Percentiles rank a stretch among this genome's conserved stretches.
Conservation (phyloP, 371 early-diverging fungal species). For the Gilbertella persicaria region DNA sequence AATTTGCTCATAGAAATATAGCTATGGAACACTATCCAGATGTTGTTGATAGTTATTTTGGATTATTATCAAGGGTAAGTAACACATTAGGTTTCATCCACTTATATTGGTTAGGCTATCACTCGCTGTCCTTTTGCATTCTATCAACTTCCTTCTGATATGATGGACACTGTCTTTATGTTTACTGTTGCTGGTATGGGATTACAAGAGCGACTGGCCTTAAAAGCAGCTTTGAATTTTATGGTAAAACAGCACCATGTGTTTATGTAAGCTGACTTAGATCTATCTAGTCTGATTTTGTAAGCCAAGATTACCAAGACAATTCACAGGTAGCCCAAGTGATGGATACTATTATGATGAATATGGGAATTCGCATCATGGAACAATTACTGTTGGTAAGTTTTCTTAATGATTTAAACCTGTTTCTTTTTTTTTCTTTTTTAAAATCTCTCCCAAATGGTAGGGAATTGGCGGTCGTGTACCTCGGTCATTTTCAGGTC, state of each 20-base stretch:
- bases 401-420: neutral
- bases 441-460: neutral
- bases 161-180: slow-evolving; percentile 50
- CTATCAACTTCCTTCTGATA: slow-evolving; percentile 52
- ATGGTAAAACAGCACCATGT: slow-evolving; percentile 53
- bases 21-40: slow-evolving; percentile 50
- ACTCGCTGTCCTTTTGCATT: slow-evolving; percentile 57
- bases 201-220: slow-evolving; percentile 62
- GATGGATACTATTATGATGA: slow-evolving; percentile 44
- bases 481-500: slow-evolving; percentile 69
- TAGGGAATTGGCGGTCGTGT: slow-evolving; percentile 74
- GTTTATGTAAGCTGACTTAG: neutral
- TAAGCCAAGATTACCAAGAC: slow-evolving; percentile 51
- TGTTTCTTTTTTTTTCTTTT: slow-evolving; percentile 2
- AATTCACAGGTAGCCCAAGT: slow-evolving; percentile 38
- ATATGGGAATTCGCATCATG: slow-evolving; percentile 57
- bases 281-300: slow-evolving; percentile 50
- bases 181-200: slow-evolving; percentile 61
- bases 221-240: slow-evolving; percentile 60
- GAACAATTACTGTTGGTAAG: slow-evolving; percentile 56
- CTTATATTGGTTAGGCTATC: slow-evolving; percentile 38
- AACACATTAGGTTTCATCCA: neutral
- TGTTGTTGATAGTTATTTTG: slow-evolving; percentile 47
- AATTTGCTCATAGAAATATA: slow-evolving; percentile 11
- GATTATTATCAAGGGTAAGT: slow-evolving; percentile 55